Base-by-base conservation (phyloP, 495 filamentous ascomycete species). In the Thermothielavioides terrestris region DNA sequence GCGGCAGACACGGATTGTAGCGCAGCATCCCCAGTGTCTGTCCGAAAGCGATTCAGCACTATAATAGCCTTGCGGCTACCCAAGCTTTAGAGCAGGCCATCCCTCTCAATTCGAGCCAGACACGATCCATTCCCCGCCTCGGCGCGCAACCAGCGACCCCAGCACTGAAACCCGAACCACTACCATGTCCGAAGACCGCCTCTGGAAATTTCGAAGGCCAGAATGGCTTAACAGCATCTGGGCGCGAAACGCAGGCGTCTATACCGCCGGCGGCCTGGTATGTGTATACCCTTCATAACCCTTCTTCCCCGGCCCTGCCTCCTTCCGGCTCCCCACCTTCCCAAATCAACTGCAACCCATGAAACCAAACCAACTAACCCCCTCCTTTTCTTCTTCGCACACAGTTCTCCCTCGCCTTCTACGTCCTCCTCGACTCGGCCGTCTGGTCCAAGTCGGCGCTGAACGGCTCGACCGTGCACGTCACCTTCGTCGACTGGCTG, bases 401-500 rank as follows among this genome's bases (percentile, higher is more conserved):
- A 9, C 49, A 99, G 94, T 97, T 96, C 78, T 90, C 94, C 42
- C 80, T 95, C 53, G 92, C 89, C 36, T 92, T 97, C 79, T 99
- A 91, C 82, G 83, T 87, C 74, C 81, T 96, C 59, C 80, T 99
- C 70, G 94, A 99, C 68, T 81, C 85, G 36, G 84, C 92, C 17
- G 80, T 88, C 38, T 97, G 84, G 77, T 94, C 88, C 44, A 81
- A 84, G 59, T 89, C 86, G 49, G 49, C 75, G 30, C 78, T 76
- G 58, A 97, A 95, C 72, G 81, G 77, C 44, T 85, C 85, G 17
- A 67, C 80, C 64, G 78, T 95, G 44, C 90, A 99, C 74, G 82
- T 99, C 61, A 90, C 79, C 64, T 96, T 97, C 68, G 79, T 97
- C 60, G 94, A 99, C 77, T 99, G 94, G 94, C 87, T 99, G 56